These are phyloP conservation scores for Saxophila tyrrhenica DNA, from an alignment of 495 filamentous ascomycete species.

Conservation along the genomic window DNA sequence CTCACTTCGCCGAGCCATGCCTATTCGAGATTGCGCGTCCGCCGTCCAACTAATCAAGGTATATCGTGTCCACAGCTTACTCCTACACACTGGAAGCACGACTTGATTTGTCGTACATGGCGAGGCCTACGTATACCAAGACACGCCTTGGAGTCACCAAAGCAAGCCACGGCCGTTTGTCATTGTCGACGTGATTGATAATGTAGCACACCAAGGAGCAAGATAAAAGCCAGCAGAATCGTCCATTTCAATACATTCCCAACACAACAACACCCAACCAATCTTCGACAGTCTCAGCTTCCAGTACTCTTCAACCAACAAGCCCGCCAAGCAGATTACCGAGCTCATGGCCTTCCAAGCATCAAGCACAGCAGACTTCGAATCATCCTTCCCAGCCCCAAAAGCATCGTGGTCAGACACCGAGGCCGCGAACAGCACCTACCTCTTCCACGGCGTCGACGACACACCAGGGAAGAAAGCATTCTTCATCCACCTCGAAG, in stretches of 20 bases:
- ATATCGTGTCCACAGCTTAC: too few relatives aligned
- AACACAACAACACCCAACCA: not conserved
- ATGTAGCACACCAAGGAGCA: not conserved
- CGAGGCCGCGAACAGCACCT: not conserved
- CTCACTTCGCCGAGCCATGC: too few relatives aligned
- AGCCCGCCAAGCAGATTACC: not conserved
- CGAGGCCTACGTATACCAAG: too few relatives aligned
- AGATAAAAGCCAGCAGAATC: not conserved
- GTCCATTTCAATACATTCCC: not conserved
- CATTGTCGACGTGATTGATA: not conserved
- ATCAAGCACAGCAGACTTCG: not conserved
- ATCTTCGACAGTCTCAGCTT: too few relatives aligned
- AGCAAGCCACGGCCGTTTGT: not conserved
- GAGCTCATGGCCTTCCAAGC: not conserved
- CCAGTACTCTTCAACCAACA: too few relatives aligned
- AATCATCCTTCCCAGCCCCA: not conserved
- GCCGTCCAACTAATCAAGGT: too few relatives aligned
- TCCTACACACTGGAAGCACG: too few relatives aligned
- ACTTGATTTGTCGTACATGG: too few relatives aligned
- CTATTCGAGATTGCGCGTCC: too few relatives aligned
- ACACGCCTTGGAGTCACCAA: too few relatives aligned
- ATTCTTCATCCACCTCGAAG: conserved; percentile 1
- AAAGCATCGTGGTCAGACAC: not conserved
- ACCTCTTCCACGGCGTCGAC: not conserved
- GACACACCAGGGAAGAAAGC: not conserved